Evolutionary conservation across 805 yeast species (phyloP).

Genomic region (Kodamaea neixiangensis): DNA sequence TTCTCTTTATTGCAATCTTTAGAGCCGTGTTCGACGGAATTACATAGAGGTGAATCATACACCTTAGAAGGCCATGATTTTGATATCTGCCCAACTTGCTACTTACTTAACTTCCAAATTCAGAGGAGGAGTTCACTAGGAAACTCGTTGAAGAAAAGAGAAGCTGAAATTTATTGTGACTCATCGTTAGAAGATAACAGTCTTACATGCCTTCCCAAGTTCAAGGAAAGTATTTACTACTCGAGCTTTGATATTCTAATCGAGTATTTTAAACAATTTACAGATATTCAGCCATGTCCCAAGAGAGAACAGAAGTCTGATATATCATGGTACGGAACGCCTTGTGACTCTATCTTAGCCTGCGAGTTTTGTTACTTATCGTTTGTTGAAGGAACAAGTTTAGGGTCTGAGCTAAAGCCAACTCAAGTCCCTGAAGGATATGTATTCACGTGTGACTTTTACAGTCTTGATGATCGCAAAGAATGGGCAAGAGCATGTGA

Average conservation of each 20-base stretch:
- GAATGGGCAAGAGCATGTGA: neutral
- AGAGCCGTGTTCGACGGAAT: neutral
- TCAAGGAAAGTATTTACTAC: neutral
- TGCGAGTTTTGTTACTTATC: neutral
- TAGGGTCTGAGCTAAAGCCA: neutral
- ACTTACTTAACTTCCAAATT: neutral
- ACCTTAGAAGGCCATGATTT: neutral
- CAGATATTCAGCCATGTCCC: neutral
- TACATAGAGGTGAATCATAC: neutral
- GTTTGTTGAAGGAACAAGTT: neutral
- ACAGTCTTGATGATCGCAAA: neutral
- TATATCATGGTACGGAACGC: neutral
- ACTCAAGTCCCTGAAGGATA: too few relatives aligned
- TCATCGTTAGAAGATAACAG: neutral
- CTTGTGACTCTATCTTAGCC: neutral
- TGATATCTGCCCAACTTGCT: neutral
- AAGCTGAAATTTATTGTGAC: neutral
- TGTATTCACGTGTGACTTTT: neutral
- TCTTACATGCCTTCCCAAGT: too few relatives aligned
- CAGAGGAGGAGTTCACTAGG: neutral
- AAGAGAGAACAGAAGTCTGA: neutral
- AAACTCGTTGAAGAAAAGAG: neutral
- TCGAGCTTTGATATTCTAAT: neutral
- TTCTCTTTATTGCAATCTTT: neutral
- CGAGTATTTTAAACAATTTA: neutral